Base-by-base conservation (phyloP, 257 asterid species). In the Solanum pennellii region DNA sequence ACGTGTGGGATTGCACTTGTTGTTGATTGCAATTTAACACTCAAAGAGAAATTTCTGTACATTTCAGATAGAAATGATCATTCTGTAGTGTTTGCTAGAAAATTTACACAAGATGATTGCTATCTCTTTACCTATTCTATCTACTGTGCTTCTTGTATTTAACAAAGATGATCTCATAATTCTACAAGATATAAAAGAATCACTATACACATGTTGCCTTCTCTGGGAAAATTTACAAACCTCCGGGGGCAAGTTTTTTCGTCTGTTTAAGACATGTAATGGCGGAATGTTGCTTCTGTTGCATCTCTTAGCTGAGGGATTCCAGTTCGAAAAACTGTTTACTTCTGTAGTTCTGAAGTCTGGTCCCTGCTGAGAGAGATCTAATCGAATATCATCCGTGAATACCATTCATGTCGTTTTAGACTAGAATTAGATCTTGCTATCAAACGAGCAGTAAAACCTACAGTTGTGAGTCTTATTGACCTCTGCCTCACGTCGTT, bases 381-480 rank as follows among this genome's bases (percentile, higher is more conserved):
- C n/a, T 41, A 12, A 18, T 49, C 37, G 42, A 49, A 27, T 12
- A 41, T 89, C 86, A 91, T 85, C 92, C 88, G 35, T 52, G 89
- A 60, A 15, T 73, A 86, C 86, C 82, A 20, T 60, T 72, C 11
- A 10, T 87, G 42, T 80, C 88, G 14, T 16, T 89, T 77, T 66
- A 29, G 44, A 89, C 90, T 83, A 9, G 98, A 96, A 62, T 91
- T 93, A 10, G 93, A 93, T 76, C 95, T 86, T 39, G 97, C 97
- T 90, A 97, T 49, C 3, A 98, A 97, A 27, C 99, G 97, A 5
- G 99, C 99, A 16, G 99, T 97, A 33, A 92, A 91, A 21, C 99
- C 99, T 3, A 97, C 99, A 5, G 98, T 95, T 0, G 94, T 93
- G 25, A 91, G 89, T 42, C 91, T 88, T 45, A 94, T 93, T 1